Percentiles rank a stretch among this genome's conserved stretches.
Evolutionary conservation across 768 basidiomycete genomes (phyloP).

Genomic region (Suillus hirtellus): DNA sequence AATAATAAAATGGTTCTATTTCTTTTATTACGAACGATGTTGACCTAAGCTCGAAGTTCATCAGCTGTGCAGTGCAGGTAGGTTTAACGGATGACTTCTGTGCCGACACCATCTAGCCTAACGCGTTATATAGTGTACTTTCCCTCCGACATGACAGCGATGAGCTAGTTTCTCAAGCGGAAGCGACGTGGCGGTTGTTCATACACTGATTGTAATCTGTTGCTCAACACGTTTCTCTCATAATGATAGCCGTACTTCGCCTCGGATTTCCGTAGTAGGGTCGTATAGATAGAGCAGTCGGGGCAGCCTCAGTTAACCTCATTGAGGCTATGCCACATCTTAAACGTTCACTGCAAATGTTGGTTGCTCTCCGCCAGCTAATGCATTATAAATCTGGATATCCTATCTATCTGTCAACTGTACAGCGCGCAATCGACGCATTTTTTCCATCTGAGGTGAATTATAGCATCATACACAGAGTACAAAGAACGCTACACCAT

Average conservation of each 20-base stretch:
- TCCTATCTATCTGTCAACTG: not conserved
- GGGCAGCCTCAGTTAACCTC: not conserved
- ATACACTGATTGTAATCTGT: not conserved
- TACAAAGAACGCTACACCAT: conserved; percentile 4
- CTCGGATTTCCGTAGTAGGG: not conserved
- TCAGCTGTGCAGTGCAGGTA: not conserved
- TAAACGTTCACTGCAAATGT: not conserved
- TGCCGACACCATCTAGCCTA: too few relatives aligned
- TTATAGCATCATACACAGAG: conserved; percentile 4
- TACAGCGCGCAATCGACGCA: not conserved
- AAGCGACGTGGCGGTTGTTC: conserved; percentile 2
- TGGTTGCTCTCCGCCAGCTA: not conserved
- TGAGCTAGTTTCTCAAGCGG: not conserved
- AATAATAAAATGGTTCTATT: too few relatives aligned
- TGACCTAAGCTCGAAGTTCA: not conserved
- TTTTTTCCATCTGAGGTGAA: not conserved
- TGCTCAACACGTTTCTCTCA: not conserved
- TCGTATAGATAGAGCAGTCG: not conserved
- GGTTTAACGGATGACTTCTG: not conserved
- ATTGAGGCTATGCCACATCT: not conserved
- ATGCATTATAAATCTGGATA: conserved; percentile 5
- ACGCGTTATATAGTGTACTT: too few relatives aligned
- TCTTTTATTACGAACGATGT: not conserved
- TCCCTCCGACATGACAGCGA: not conserved
- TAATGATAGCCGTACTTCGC: not conserved